Evolutionary conservation across 129 eudicot genomes (phyloP), one percentile per base, ranked within the genome.

Genomic region (Tanacetum coccineum): DNA sequence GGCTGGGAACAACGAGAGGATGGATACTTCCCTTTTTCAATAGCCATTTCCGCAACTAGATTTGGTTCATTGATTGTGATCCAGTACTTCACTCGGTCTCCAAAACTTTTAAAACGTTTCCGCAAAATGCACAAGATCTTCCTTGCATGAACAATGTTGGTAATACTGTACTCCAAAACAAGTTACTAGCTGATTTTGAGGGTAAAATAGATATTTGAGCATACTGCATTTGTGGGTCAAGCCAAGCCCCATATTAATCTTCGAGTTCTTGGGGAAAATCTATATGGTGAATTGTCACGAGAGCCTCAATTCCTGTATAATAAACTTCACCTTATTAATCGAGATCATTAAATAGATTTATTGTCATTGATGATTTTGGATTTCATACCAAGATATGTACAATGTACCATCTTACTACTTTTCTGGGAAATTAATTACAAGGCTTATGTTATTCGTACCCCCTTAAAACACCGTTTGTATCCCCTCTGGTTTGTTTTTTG

Each of bases 11-110:
- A 92, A 28, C 54, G 96, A 70, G 68, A 72, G 0, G 96, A 96
- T 25, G 96, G 99, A 72, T 58, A 84, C 0, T 0, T 1, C 30
- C 89, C 96, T 30, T 1, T 36, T 47, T 45, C 68, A 13, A 84
- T 84, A 4, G 59, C 87, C 57, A 68, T 25, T 64, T 61, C 73
- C 5, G 86, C 4, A 39, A 65, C 55, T 13, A 86, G 42, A 62
- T 93, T 89, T 7, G 99, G 99, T 63, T 93, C 93, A 19, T 89
- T 93, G 66, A 93, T 80, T 0, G 96, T 86, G 14, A 56, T 52
- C 99, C 96, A 93, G 57, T 93, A 71, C 80, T 82, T 93, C 56
- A 93, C 96, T 21, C 96, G 83, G 62, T 93, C 92, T 52, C 85
- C 95, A 73, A 88, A 93, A 64, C 81, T 74, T 62, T 72, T 67